A percentile compares a stretch with the other conserved stretches of the same genome.
These are phyloP conservation scores for Euphorbia lathyris DNA, from an alignment of 345 rosid species.

Conservation along the genomic window DNA sequence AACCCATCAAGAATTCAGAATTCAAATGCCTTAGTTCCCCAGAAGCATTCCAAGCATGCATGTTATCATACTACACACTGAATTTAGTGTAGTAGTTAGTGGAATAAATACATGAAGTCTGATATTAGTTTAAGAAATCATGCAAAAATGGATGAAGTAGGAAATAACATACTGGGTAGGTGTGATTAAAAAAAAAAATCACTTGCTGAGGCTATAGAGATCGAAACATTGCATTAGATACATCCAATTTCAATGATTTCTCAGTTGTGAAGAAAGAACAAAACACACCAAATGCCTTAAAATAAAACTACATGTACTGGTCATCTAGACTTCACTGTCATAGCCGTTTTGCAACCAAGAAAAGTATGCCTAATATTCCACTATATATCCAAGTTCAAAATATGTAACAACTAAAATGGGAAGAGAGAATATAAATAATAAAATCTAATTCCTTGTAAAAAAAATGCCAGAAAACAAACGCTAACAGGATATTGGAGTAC, in stretches of 20 bases:
- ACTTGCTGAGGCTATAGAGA: neutral
- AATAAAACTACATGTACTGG: neutral
- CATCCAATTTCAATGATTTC: neutral
- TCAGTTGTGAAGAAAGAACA: neutral
- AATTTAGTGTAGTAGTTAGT: neutral
- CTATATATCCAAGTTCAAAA: neutral
- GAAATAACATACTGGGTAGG: neutral
- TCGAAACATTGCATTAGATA: neutral
- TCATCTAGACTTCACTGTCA: neutral
- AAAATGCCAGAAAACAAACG: constrained; percentile 2
- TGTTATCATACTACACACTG: neutral
- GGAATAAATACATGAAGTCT: neutral
- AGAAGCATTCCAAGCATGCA: constrained; percentile 1
- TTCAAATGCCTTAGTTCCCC: neutral
- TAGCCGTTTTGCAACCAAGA: neutral
- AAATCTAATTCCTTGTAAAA: neutral
- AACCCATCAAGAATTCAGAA: neutral
- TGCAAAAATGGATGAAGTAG: neutral
- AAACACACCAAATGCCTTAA: neutral
- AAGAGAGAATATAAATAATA: neutral
- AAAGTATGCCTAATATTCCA: neutral
- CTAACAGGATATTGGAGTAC: neutral
- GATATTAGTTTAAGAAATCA: neutral
- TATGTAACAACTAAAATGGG: neutral
- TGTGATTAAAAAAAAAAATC: neutral